These are phyloP conservation scores for Xanthoconium stramineum DNA, from an alignment of 768 basidiomycete genomes.

Conservation along the genomic window DNA sequence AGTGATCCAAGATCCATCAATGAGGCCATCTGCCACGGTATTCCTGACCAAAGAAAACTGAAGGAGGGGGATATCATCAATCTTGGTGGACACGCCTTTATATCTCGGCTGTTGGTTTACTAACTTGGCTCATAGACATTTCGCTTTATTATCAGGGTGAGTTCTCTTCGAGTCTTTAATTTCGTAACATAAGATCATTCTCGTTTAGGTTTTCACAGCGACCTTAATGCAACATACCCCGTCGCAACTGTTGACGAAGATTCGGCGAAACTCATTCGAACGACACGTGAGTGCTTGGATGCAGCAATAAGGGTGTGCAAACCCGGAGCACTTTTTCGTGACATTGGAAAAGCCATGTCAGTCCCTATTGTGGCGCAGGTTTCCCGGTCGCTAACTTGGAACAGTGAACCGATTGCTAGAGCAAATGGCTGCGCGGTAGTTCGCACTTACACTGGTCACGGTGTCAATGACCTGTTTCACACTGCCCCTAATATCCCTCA, in stretches of 20 bases:
- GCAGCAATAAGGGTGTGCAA: slow-evolving; percentile 91
- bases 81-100: slow-evolving; percentile 54
- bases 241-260: slow-evolving; percentile 85
- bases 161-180: slow-evolving; percentile 8
- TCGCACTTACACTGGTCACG: slow-evolving; percentile 89
- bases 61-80: slow-evolving; percentile 96
- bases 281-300: slow-evolving; percentile 80
- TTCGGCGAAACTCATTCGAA: slow-evolving; percentile 75
- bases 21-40: slow-evolving; percentile 96
- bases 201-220: slow-evolving; percentile 76
- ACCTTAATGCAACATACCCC: slow-evolving; percentile 91
- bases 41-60: slow-evolving; percentile 81
- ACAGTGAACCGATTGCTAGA: slow-evolving; percentile 81
- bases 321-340: slow-evolving; percentile 87
- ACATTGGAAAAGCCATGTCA: slow-evolving; percentile 83
- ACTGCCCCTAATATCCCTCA: slow-evolving; percentile 85
- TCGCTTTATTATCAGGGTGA: slow-evolving; percentile 75
- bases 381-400: slow-evolving; percentile 10
- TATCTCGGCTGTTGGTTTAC: slow-evolving; percentile 10
- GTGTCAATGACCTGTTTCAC: slow-evolving; percentile 86
- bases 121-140: slow-evolving; percentile 52
- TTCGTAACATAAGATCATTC: not conserved
- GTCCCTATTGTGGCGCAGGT: slow-evolving; percentile 29
- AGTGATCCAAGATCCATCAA: slow-evolving; percentile 68
- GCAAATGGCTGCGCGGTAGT: slow-evolving; percentile 87